Base-by-base conservation (phyloP, 2,329 filamentous ascomycete species). In the Penicillium aurantiogriseum region DNA sequence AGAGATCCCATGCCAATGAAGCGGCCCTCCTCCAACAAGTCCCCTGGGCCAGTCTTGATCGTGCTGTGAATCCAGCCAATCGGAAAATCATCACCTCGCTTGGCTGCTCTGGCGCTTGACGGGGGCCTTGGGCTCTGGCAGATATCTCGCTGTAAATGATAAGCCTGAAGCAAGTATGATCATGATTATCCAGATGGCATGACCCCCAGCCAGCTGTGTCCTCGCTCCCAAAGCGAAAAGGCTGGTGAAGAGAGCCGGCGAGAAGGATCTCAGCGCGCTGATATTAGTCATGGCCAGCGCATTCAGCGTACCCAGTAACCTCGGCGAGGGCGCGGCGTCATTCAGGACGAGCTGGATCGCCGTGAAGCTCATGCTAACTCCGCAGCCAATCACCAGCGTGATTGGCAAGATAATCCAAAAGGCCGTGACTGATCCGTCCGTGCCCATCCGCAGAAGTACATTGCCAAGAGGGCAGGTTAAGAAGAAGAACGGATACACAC, bases 311-410 rank as follows among this genome's bases (percentile, higher is more conserved):
- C 87, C 89, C 10, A 93, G 77, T 0, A 85, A 82, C 42, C 79
- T 77, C 1, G 84, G 81, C 10, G 80, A 84, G 0, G 90, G 90
- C 0, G 86, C 81, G 2, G 89, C 83, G 57, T 92, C 88, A 71
- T 93, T 93, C 33, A 93, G 69, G 0, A 85, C 85, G 9, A 93
- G 84, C 76, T 92, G 89, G 0, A 87, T 81, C 2, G 80, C 86
- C 0, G 88, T 92, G 68, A 88, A 89, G 2, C 81, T 79, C 88
- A 90, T 91, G 48, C 80, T 81, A 0, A 90, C 83, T 1, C 85
- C 85, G 13, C 81, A 81, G 0, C 86, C 87, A 0, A 89, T n/a
- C 0, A 77, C 75, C 11, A 87, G 70, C 10, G 73, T 49, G 0
- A 74, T 61, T 0, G 79, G 79, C 1, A 70, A 75, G 2, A 80